These are phyloP conservation scores for Phialemonium atrogriseum DNA, from an alignment of 2,329 filamentous ascomycete genomes.

Conservation along the genomic window DNA sequence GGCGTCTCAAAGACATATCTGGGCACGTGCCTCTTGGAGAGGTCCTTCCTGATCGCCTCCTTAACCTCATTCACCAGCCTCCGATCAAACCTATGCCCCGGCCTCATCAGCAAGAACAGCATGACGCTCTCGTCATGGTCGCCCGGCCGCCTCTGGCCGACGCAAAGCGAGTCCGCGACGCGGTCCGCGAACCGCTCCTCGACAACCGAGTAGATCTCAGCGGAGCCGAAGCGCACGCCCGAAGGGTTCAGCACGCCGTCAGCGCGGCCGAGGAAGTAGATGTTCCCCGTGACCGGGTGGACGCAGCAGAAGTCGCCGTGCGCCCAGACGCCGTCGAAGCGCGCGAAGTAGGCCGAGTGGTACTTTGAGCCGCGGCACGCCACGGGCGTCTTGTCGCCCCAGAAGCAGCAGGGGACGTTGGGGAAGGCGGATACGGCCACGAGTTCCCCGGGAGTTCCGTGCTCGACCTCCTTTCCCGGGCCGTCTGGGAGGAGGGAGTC, in stretches of 20 bases:
- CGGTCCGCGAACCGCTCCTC: constrained; percentile 55
- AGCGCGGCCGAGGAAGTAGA: constrained; percentile 61
- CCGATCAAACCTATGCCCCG: constrained; percentile 45
- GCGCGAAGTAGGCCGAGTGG: constrained; percentile 51
- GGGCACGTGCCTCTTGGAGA: constrained; percentile 69
- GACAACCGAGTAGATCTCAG: constrained; percentile 71
- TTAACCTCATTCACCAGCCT: constrained; percentile 52
- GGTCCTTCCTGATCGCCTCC: constrained; percentile 53
- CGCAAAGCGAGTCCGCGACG: constrained; percentile 67
- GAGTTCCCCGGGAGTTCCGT: constrained; percentile 65
- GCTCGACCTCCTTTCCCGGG: constrained; percentile 33
- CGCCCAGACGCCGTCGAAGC: constrained; percentile 64
- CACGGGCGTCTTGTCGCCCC: constrained; percentile 37
- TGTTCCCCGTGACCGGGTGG: constrained; percentile 57
- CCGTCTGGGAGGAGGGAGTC: constrained; percentile 50
- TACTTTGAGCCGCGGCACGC: constrained; percentile 48
- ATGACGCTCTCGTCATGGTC: constrained; percentile 47
- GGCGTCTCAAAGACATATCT: constrained; percentile 71
- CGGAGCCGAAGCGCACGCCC: constrained; percentile 70
- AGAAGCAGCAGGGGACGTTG: constrained; percentile 63
- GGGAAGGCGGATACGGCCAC: constrained; percentile 65
- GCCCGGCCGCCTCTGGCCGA: constrained; percentile 61
- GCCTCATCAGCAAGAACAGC: constrained; percentile 47
- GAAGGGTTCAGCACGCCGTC: constrained; percentile 76
- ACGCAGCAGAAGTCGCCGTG: constrained; percentile 73